phyloP scores from a whole-genome alignment of 2,329 filamentous ascomycete species.

The Hymenoscyphus scutula region DNA sequence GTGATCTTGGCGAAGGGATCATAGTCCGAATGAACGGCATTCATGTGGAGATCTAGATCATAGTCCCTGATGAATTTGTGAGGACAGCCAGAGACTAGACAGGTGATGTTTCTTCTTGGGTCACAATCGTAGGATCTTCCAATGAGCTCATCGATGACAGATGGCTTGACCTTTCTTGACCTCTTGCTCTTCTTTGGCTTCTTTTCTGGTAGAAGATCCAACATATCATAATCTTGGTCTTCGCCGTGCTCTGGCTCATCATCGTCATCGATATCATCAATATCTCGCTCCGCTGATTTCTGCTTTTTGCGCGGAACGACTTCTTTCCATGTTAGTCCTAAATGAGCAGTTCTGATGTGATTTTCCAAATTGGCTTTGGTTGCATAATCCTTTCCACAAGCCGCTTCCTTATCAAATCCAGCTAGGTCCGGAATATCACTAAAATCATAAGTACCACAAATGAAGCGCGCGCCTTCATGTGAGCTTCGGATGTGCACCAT shows the following conservation, averaged over 20 bases:
- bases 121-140: constrained; percentile 54
- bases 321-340: constrained; percentile 45
- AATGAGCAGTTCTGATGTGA: constrained; percentile 79
- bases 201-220: constrained; percentile 10
- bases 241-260: constrained; percentile 4
- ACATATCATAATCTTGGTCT: constrained; percentile 17
- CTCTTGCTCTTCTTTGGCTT: constrained; percentile 14
- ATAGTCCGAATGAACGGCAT: constrained; percentile 39
- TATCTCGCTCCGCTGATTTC: constrained; percentile 32
- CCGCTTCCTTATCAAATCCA: constrained; percentile 63
- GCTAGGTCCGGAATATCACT: constrained; percentile 54
- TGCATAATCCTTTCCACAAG: constrained; percentile 73
- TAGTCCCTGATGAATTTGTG: constrained; percentile 55
- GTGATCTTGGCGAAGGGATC: neutral
- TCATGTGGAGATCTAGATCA: constrained; percentile 56
- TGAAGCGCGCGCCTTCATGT: constrained; percentile 73
- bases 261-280: neutral
- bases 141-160: constrained; percentile 48
- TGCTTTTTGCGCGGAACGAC: constrained; percentile 42
- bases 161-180: constrained; percentile 16
- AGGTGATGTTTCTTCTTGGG: constrained; percentile 45
- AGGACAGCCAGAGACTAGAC: constrained; percentile 49
- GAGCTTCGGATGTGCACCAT: constrained; percentile 74
- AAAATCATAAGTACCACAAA: constrained; percentile 72
- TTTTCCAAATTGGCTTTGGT: constrained; percentile 79